Evolutionary conservation across 139 green algal species (phyloP).

Genomic region (Edaphochlamys debaryana): DNA sequence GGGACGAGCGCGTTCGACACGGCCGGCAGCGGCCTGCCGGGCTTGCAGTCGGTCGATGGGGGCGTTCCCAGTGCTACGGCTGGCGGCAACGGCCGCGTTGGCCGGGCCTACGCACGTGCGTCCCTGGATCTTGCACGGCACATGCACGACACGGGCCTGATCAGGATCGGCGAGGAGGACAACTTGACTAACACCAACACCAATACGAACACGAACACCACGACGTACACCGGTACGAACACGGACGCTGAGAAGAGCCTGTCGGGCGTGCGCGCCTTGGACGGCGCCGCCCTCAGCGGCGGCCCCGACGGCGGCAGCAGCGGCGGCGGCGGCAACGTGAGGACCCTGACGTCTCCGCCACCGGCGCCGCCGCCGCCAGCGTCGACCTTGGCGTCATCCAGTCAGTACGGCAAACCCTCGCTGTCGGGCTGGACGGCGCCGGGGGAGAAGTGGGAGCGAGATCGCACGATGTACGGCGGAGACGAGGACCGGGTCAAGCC

Average conservation of each 20-base stretch:
- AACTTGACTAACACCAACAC: neutral
- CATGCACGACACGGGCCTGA: slow-evolving; percentile 36
- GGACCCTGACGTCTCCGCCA: too few relatives aligned
- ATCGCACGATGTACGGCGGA: too few relatives aligned
- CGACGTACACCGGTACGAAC: too few relatives aligned
- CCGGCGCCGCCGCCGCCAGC: too few relatives aligned
- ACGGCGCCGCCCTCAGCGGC: neutral
- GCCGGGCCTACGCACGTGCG: neutral
- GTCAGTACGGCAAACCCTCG: too few relatives aligned
- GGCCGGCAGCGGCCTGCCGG: neutral
- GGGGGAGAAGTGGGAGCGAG: too few relatives aligned
- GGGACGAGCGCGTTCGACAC: neutral
- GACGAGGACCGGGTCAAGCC: too few relatives aligned
- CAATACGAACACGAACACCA: neutral
- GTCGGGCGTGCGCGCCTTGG: too few relatives aligned
- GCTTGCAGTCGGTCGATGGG: neutral
- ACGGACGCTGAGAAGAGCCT: too few relatives aligned
- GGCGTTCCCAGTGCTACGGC: too few relatives aligned
- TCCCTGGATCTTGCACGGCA: slow-evolving; percentile 19
- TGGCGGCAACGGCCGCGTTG: neutral
- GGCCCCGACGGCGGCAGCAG: too few relatives aligned
- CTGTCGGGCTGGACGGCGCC: neutral
- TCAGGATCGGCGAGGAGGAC: slow-evolving; percentile 31
- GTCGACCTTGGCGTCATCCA: too few relatives aligned
- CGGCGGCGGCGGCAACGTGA: neutral